phyloP scores from a whole-genome alignment of 208 protist species.

The Giardia duodenalis region DNA sequence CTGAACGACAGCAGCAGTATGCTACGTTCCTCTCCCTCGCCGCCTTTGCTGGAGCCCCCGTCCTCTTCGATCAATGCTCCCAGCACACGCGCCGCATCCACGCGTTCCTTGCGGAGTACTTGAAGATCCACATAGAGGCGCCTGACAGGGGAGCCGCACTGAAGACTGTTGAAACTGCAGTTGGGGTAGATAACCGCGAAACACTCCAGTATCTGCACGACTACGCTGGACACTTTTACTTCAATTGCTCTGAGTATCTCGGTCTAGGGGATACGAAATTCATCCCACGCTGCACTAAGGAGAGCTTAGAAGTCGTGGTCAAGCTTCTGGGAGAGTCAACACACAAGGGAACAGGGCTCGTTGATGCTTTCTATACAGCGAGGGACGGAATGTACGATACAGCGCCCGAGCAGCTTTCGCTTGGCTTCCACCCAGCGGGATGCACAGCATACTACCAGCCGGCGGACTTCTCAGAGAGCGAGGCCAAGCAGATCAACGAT shows the following conservation, averaged over 20 bases:
- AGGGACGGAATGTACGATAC: background rate
- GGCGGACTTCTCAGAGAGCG: background rate
- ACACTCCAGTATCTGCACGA: background rate
- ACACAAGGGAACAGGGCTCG: background rate
- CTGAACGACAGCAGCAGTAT: background rate
- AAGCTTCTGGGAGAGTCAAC: background rate
- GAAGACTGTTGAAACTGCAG: background rate
- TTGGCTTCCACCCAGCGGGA: conserved; percentile 9
- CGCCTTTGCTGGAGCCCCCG: background rate
- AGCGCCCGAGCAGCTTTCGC: too few relatives aligned
- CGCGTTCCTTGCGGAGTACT: background rate
- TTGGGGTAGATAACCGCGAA: background rate
- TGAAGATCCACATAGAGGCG: background rate
- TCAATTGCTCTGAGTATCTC: background rate
- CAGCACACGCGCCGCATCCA: background rate
- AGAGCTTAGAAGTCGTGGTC: background rate
- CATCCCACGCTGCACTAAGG: background rate
- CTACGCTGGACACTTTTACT: background rate
- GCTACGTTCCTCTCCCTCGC: conserved; percentile 4
- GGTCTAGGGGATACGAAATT: conserved; percentile 20
- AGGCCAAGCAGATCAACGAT: conserved; percentile 1
- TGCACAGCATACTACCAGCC: background rate
- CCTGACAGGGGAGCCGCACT: background rate
- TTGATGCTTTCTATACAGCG: background rate
- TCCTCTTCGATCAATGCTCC: background rate